Evolutionary conservation across 192 early-diverging fungal genomes (phyloP), one percentile per base, ranked within the genome.

Genomic region (Oehlia diaphana): DNA sequence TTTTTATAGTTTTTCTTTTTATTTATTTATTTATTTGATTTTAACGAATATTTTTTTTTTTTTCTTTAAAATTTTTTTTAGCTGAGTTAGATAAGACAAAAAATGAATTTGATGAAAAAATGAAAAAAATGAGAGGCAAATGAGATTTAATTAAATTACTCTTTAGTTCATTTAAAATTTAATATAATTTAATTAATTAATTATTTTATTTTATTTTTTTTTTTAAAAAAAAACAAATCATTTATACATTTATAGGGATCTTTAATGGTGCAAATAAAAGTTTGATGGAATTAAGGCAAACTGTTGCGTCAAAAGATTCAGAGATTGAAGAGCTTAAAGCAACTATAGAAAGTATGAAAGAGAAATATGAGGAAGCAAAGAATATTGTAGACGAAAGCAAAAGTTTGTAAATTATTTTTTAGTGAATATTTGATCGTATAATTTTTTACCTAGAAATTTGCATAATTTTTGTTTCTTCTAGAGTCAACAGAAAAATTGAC

Each of bases 111-210:
- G 86, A 91, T 35, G 88, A 88, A 26, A 91, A 91, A 68, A 65
- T 89, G 74, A 90, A 89, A 65, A 88, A 89, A 76, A 90, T 89
- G 88, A 82, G 85, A 82, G 82, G 86, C 84, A 87, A 71, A 14
- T 50, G 13, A 42, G 39, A 42, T 44, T 44, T 39, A 61, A 28
- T n/a, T 39, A 42, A n/a, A 69, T n/a, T 67, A 31, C 16, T 49
- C 16, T 47, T 50, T 2, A 13, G 31, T 31, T 31, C 31, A 1
- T 31, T 31, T 31, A 31, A 31, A 31, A 31, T 31, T 31, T 31
- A 31, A 31, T 31, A 1, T 31, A 31, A 31, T 31, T 31, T 31
- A 31, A 31, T 31, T 31, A 31, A 31, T 31, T 31, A 31, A 2
- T 31, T 31, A 31, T 42, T 19, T 19, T 2, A 72, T 72, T 26